Conservation (phyloP, 2,329 filamentous ascomycete species). For the Ophiostoma fasciatum region DNA sequence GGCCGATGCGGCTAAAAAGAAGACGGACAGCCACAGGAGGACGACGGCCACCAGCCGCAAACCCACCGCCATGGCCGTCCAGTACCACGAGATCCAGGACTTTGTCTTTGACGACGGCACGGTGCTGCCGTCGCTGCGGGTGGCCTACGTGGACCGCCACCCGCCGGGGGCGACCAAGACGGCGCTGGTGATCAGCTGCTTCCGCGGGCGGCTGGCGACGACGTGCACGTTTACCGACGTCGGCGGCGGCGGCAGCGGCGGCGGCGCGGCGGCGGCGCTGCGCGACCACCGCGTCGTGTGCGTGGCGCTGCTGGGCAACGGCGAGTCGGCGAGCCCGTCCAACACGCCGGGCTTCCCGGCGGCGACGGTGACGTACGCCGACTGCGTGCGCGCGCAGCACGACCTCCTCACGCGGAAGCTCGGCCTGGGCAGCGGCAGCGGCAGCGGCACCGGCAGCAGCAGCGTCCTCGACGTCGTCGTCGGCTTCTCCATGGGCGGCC, state of each 20-base stretch:
- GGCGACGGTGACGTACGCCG: constrained; percentile 24
- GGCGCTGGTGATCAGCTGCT: constrained; percentile 8
- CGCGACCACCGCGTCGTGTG: constrained; percentile 32
- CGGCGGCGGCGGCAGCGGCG: no score
- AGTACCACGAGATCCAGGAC: constrained; percentile 1
- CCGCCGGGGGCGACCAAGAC: not conserved
- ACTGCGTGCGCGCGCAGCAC: constrained; percentile 37
- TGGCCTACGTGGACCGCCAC: constrained; percentile 8
- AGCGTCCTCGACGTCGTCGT: constrained; percentile 29
- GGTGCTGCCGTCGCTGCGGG: constrained; percentile 3
- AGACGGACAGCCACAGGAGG: no score
- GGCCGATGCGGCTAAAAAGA: no score
- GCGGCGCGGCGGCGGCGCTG: constrained; percentile 4
- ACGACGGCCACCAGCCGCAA: no score
- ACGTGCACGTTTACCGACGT: constrained; percentile 2
- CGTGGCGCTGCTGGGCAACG: constrained; percentile 35
- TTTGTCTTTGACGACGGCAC: constrained; percentile 7
- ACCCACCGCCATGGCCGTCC: not conserved
- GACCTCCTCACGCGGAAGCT: constrained; percentile 27
- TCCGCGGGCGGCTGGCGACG: constrained; percentile 8
- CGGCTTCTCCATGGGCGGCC: constrained; percentile 43
- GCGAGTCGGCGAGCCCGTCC: constrained; percentile 38
- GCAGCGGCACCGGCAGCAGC: constrained; percentile 22
- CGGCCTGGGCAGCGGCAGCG: constrained; percentile 23
- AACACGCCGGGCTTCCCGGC: constrained; percentile 30